A percentile compares a stretch with the other conserved stretches of the same genome.
These are phyloP conservation scores for Apiospora koreana DNA, from an alignment of 2,329 filamentous ascomycete genomes.

Conservation along the genomic window DNA sequence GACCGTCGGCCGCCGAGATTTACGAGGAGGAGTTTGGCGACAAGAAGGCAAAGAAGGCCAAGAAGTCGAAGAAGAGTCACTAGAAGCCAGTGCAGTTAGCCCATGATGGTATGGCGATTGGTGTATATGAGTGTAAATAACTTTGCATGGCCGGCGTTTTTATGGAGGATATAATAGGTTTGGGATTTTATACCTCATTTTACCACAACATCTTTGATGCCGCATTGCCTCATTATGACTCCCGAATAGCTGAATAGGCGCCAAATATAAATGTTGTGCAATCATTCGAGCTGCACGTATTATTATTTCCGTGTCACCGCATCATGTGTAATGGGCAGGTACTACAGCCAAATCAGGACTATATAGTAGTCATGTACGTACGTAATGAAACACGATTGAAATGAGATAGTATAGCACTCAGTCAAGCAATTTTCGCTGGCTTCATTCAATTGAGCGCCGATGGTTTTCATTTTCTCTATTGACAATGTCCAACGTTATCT, in stretches of 20 bases:
- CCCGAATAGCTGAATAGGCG: no score
- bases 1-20: slow-evolving; percentile 57
- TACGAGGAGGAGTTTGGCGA: slow-evolving; percentile 62
- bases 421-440: not conserved
- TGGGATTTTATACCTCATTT: slow-evolving; percentile 2
- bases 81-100: not conserved
- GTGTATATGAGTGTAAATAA: not conserved
- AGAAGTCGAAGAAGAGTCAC: slow-evolving; percentile 37
- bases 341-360: no score
- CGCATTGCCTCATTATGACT: no score
- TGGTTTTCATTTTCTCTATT: not conserved
- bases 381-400: not conserved
- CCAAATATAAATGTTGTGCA: no score
- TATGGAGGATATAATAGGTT: not conserved
- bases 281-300: no score
- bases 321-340: no score
- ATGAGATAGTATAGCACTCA: not conserved
- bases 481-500: not conserved
- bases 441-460: not conserved
- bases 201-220: not conserved
- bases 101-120: not conserved
- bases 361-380: no score
- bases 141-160: slow-evolving; percentile 12
- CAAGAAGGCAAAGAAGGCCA: slow-evolving; percentile 48
- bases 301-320: no score